These are phyloP conservation scores for Tricharina praecox DNA, from an alignment of 495 filamentous ascomycete species.

Conservation along the genomic window DNA sequence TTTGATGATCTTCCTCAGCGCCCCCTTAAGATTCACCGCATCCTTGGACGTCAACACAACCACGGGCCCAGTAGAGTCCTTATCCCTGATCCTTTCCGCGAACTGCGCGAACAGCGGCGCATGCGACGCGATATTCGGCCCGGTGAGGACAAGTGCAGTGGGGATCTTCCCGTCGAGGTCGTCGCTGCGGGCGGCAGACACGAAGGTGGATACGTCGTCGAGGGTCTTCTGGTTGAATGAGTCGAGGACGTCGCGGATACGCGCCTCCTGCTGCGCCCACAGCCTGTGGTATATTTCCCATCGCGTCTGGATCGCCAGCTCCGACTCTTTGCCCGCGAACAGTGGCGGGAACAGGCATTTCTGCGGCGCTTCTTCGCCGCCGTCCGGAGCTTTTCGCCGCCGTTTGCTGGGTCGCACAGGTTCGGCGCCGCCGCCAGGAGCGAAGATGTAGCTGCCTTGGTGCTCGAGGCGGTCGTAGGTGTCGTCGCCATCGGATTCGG, in stretches of 20 bases:
- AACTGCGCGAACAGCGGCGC: conserved; percentile 54
- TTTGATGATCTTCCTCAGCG: conserved; percentile 67
- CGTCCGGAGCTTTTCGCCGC: conserved; percentile 30
- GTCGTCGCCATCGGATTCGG: conserved; percentile 13
- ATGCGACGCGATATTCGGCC: conserved; percentile 72
- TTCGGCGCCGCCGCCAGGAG: conserved; percentile 32
- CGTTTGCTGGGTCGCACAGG: conserved; percentile 43
- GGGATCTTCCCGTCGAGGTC: conserved; percentile 44
- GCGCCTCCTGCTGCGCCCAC: conserved; percentile 50
- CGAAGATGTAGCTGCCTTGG: conserved; percentile 56
- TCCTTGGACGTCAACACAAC: conserved; percentile 64
- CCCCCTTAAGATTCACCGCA: conserved; percentile 63
- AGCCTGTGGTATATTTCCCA: conserved; percentile 44
- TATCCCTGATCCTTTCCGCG: conserved; percentile 34
- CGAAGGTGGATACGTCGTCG: conserved; percentile 47
- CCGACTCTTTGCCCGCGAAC: conserved; percentile 43
- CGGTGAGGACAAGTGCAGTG: conserved; percentile 64
- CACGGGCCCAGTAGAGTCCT: conserved; percentile 35
- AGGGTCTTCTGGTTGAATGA: conserved; percentile 45
- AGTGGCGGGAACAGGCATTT: conserved; percentile 40
- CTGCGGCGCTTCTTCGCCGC: conserved; percentile 30
- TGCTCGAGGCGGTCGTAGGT: conserved; percentile 32
- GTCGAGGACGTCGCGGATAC: conserved; percentile 50
- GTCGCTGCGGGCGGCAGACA: conserved; percentile 35
- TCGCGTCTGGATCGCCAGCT: conserved; percentile 37